phyloP scores from a whole-genome alignment of 345 rosid genomes.

The Eucalyptus pumila region DNA sequence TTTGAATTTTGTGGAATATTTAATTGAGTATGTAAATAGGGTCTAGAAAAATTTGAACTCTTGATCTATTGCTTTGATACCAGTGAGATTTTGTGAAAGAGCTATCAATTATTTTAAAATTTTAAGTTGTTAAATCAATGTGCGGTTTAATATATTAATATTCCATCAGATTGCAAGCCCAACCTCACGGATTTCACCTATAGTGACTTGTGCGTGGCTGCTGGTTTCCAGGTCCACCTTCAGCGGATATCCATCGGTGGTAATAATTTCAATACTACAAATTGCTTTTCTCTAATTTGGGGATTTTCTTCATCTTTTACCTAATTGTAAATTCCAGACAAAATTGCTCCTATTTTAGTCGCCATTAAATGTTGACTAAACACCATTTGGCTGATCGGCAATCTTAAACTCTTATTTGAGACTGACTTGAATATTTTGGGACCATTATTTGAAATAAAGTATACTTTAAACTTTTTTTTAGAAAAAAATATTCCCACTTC shows the following conservation, averaged over 20 bases:
- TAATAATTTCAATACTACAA: slow-evolving; percentile 15
- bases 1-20: too few species aligned
- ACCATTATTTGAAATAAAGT: rapidly evolving
- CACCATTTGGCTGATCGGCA: rapidly evolving
- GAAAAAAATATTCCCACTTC: not conserved
- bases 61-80: rapidly evolving
- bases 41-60: too few species aligned
- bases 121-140: rapidly evolving
- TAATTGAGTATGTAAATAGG: too few species aligned
- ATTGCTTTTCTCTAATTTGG: slow-evolving; percentile 34
- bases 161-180: slow-evolving; percentile 12
- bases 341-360: too few species aligned
- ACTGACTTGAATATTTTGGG: rapidly evolving
- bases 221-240: slow-evolving; percentile 36
- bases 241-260: slow-evolving; percentile 26
- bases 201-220: slow-evolving; percentile 53
- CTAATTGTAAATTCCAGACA: not conserved
- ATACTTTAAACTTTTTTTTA: too few species aligned
- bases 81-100: rapidly evolving
- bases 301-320: not conserved
- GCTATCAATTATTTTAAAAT: rapidly evolving
- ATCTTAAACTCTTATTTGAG: not conserved
- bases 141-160: too few species aligned
- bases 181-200: slow-evolving; percentile 43
- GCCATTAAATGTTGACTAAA: not conserved